These are phyloP conservation scores for Actinidia polygama DNA, from an alignment of 179 eudicot species.

Conservation along the genomic window DNA sequence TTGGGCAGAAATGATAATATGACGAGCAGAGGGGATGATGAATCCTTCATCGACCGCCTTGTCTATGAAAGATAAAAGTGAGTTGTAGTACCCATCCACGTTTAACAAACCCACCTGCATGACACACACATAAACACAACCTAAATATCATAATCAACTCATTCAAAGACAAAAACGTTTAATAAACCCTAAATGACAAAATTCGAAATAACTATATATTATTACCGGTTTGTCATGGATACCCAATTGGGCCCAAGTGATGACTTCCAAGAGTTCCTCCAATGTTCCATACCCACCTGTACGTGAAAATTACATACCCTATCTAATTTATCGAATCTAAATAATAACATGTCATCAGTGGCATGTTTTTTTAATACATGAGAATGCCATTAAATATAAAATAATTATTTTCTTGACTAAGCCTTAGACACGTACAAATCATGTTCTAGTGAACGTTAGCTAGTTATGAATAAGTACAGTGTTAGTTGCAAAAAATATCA, in stretches of 20 bases:
- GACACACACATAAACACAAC: neutral
- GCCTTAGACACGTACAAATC: no score
- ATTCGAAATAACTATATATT: neutral
- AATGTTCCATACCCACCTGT: slow-evolving; percentile 86
- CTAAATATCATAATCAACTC: neutral
- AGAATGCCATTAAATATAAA: no score
- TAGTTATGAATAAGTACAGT: no score
- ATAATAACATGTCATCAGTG: no score
- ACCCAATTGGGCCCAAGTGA: slow-evolving; percentile 81
- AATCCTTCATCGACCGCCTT: slow-evolving; percentile 63
- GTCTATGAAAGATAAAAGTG: slow-evolving; percentile 46
- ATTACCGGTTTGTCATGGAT: slow-evolving; percentile 75
- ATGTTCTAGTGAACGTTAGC: no score
- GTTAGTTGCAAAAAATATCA: no score
- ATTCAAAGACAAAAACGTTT: neutral
- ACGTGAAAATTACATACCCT: neutral
- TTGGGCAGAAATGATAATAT: slow-evolving; percentile 54
- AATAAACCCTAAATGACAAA: neutral
- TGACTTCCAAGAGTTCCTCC: slow-evolving; percentile 82
- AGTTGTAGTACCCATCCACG: slow-evolving; percentile 56
- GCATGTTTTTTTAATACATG: no score
- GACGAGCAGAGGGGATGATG: slow-evolving; percentile 55
- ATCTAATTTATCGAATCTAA: no score
- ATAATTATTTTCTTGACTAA: no score
- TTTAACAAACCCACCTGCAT: slow-evolving; percentile 53